phyloP scores from a whole-genome alignment of 495 filamentous ascomycete species.

The Penicillium lagena region DNA sequence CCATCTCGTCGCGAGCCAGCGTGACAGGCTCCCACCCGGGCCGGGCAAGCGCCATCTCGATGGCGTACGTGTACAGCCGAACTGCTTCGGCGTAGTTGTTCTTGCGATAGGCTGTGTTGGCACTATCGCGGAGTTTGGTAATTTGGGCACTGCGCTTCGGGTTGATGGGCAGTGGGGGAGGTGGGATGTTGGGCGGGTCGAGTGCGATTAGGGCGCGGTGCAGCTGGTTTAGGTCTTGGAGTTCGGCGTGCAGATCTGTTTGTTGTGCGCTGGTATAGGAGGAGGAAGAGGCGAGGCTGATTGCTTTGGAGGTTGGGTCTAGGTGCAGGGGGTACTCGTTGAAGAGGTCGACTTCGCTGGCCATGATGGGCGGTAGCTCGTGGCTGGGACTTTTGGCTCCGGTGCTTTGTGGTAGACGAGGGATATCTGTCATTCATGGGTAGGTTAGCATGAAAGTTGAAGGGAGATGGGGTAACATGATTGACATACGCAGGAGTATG shows the following conservation, averaged over 20 bases:
- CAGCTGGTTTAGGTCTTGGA: conserved; percentile 63
- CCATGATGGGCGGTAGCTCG: conserved; percentile 18
- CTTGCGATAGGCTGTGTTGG: conserved; percentile 77
- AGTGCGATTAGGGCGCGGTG: conserved; percentile 64
- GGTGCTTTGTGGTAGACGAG: not conserved
- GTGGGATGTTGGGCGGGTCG: conserved; percentile 51
- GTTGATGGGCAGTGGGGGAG: conserved; percentile 74
- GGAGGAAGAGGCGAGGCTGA: conserved; percentile 50
- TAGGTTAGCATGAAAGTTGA: no score
- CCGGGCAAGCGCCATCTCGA: conserved; percentile 78
- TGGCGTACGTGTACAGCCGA: conserved; percentile 71
- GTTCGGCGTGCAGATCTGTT: conserved; percentile 54
- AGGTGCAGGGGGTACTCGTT: conserved; percentile 73
- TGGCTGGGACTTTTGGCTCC: conserved; percentile 2
- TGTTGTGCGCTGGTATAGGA: conserved; percentile 24
- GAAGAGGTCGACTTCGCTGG: conserved; percentile 60
- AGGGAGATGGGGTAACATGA: no score
- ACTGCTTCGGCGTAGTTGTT: conserved; percentile 66
- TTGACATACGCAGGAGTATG: no score
- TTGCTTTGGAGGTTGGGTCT: conserved; percentile 69
- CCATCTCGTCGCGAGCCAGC: conserved; percentile 76
- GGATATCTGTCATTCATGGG: no score
- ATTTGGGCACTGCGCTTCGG: conserved; percentile 82
- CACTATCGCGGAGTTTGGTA: conserved; percentile 81
- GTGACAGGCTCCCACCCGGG: conserved; percentile 82